Evolutionary conservation across 352 stramenopile species (phyloP).

Genomic region (Phytophthora crassamura): DNA sequence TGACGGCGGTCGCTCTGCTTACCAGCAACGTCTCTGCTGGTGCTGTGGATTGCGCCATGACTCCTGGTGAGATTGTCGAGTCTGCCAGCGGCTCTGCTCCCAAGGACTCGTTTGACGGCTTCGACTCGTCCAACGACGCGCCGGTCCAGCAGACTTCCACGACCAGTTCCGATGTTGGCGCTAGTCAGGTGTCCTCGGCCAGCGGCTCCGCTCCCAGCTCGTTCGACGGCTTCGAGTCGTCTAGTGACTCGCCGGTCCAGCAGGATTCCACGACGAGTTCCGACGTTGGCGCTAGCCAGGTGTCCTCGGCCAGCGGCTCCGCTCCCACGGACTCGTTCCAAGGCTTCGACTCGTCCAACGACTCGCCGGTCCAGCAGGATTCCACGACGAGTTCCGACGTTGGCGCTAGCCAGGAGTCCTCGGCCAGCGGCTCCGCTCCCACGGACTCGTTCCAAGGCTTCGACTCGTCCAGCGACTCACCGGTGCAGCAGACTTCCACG

Average conservation of each 20-base stretch:
- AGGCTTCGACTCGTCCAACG: neutral
- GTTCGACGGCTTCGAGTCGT: constrained; percentile 1
- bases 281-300: constrained; percentile 1
- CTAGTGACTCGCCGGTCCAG: constrained; percentile 1
- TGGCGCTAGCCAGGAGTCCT: constrained; percentile 10
- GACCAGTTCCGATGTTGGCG: neutral
- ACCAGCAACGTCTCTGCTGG: constrained; percentile 25
- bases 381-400: constrained; percentile 10
- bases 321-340: no score
- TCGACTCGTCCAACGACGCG: constrained; percentile 26
- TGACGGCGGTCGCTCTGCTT: constrained; percentile 19
- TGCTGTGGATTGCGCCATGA: constrained; percentile 16
- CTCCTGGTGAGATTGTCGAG: constrained; percentile 15
- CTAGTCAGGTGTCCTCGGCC: neutral
- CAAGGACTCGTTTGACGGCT: constrained; percentile 25
- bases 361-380: neutral
- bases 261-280: no score
- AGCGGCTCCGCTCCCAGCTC: neutral
- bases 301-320: no score
- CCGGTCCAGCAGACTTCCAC: constrained; percentile 16
- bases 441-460: constrained; percentile 17
- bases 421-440: constrained; percentile 7
- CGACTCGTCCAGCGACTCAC: constrained; percentile 8
- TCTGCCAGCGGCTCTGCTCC: constrained; percentile 8
- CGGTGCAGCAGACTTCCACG: constrained; percentile 12